Evolutionary conservation across 106 monocot genomes (phyloP).

Genomic region (Dendrobium chrysotoxum): DNA sequence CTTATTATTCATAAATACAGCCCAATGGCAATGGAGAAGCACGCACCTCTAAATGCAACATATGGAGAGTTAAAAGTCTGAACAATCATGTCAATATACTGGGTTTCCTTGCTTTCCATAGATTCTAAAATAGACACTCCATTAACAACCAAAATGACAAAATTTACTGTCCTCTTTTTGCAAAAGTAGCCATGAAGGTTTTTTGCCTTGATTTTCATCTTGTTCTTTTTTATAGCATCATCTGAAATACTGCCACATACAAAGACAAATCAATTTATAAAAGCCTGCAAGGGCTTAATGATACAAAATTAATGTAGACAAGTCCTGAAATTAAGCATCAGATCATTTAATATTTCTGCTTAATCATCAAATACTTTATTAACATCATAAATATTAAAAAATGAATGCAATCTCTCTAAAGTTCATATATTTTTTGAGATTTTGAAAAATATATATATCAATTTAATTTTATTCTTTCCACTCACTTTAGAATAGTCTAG

Average conservation of each 20-base stretch:
- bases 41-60: slow-evolving; percentile 51
- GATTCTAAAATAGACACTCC: slow-evolving; percentile 43
- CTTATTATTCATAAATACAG: no score
- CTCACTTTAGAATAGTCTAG: no score
- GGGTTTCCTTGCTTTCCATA: slow-evolving; percentile 19
- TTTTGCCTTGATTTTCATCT: slow-evolving; percentile 14
- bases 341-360: no score
- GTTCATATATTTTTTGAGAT: no score
- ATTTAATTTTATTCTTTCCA: no score
- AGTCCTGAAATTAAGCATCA: no score
- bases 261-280: background rate
- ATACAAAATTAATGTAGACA: no score
- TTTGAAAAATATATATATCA: no score
- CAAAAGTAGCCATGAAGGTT: slow-evolving; percentile 1
- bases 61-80: slow-evolving; percentile 51
- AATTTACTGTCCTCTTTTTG: slow-evolving; percentile 46
- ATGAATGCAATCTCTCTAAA: no score
- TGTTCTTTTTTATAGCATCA: slow-evolving; percentile 7
- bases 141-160: slow-evolving; percentile 59
- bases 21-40: background rate
- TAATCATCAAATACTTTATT: no score
- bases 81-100: slow-evolving; percentile 28
- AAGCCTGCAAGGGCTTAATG: no score
- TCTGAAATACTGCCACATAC: slow-evolving; percentile 28
- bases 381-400: no score